phyloP scores from a whole-genome alignment of 257 asterid species.

The Rubia yunnanensis region DNA sequence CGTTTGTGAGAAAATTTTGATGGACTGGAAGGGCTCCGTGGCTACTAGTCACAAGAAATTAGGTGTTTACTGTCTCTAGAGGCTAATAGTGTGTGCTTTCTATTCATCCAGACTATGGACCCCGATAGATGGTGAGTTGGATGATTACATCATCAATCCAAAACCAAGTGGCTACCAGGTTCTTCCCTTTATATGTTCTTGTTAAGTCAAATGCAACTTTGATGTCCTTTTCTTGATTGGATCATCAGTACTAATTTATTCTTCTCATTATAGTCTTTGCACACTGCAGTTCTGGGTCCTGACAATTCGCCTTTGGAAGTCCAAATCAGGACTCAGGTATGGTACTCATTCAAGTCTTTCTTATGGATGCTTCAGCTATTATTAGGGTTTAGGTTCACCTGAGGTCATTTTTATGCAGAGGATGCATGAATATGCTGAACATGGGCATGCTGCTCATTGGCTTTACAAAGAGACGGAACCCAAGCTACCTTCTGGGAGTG shows the following conservation, averaged over 20 bases:
- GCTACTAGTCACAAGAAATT: background rate
- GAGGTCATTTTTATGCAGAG: conserved; percentile 34
- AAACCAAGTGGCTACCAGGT: conserved; percentile 99
- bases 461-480: conserved; percentile 84
- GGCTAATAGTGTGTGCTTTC: conserved; percentile 15
- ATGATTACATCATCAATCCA: conserved; percentile 90
- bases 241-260: conserved; percentile 18
- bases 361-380: background rate
- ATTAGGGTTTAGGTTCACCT: conserved; percentile 3
- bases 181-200: conserved; percentile 2
- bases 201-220: background rate
- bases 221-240: conserved; percentile 18
- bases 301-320: conserved; percentile 80
- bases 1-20: background rate
- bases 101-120: conserved; percentile 64
- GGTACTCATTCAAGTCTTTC: background rate
- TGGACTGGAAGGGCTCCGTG: background rate
- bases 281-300: conserved; percentile 97
- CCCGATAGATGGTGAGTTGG: conserved; percentile 91
- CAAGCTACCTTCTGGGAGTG: conserved; percentile 43
- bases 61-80: conserved; percentile 1
- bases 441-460: conserved; percentile 99
- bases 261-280: conserved; percentile 60
- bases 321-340: conserved; percentile 94
- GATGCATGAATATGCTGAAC: conserved; percentile 97